Evolutionary conservation across 768 basidiomycete genomes (phyloP), one percentile per base, ranked within the genome.

Genomic region (Leccinum boreale): DNA sequence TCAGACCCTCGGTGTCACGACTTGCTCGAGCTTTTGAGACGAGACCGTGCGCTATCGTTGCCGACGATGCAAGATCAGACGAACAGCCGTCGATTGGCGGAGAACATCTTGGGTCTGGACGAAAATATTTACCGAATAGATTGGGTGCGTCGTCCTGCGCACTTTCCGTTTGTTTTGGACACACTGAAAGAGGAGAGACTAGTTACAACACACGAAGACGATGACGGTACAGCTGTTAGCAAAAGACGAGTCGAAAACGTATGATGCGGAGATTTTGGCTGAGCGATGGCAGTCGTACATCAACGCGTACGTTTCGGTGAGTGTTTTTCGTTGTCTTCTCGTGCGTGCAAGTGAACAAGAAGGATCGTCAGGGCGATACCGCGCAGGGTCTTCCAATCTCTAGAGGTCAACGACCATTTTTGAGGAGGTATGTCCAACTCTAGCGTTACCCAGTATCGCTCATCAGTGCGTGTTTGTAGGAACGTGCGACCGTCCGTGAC

Each of bases 211-310:
- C 50, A 77, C 82, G 9, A 89, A 84, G 65, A 82, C 77, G 31
- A 80, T 89, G 74, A 87, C 88, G 0, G 74, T 90, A 53, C 89
- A 92, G 67, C 72, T 92, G 24, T 81, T 91, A 53, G 89, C 89
- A 12, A 92, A 91, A 66, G 90, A 91, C 53, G 89, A 90, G 64
- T 82, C 84, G 12, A 84, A 79, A 58, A 80, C 83, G 33, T 89
- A 91, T 58, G 89, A 92, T 65, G 83, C 87, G 0, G 90, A 91
- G 64, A 85, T 87, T 17, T 72, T 88, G 55, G 87, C 85, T 11
- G 87, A 85, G 4, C 79, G 90, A 42, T 93, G 90, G 90, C 86
- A 90, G 62, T 75, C 81, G 0, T 92, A 92, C 67, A 82, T 92
- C 54, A 86, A 90, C 53, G 84, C 88, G 0, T 92, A 82, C 68